Conservation (phyloP, 352 stramenopile genomes). For the Pythium scleroteichum region DNA sequence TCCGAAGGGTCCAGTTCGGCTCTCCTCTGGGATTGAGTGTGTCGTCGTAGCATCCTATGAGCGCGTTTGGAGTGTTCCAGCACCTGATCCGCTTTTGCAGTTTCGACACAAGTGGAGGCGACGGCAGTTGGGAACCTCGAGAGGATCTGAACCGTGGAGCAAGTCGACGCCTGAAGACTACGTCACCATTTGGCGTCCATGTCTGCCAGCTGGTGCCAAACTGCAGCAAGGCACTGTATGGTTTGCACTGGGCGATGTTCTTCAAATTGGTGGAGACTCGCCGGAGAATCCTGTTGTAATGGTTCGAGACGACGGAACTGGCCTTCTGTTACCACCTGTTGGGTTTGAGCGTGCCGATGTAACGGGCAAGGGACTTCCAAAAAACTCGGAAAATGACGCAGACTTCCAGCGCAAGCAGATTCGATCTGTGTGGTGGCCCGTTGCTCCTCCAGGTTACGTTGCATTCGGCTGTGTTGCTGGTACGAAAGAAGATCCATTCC, state of each 20-base stretch:
- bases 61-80: constrained; percentile 80
- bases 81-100: constrained; percentile 71
- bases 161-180: constrained; percentile 51
- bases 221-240: constrained; percentile 37
- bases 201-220: constrained; percentile 44
- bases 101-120: constrained; percentile 86
- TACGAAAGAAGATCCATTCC: constrained; percentile 78
- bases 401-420: constrained; percentile 86
- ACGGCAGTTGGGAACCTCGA: constrained; percentile 1
- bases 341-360: constrained; percentile 84
- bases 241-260: constrained; percentile 75
- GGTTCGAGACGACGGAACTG: constrained; percentile 52
- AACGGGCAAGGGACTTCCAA: constrained; percentile 76
- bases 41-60: constrained; percentile 79
- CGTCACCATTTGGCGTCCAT: constrained; percentile 77
- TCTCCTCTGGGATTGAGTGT: constrained; percentile 73
- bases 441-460: constrained; percentile 77
- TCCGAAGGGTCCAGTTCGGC: constrained; percentile 69
- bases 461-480: constrained; percentile 75
- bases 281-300: constrained; percentile 62
- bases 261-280: constrained; percentile 58
- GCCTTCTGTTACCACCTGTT: constrained; percentile 56
- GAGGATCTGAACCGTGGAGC: constrained; percentile 29
- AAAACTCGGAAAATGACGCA: constrained; percentile 67
- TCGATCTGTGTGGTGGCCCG: constrained; percentile 82